Evolutionary conservation across 192 early-diverging fungal genomes (phyloP), one percentile per base, ranked within the genome.

Genomic region (Paraglomus occultum): DNA sequence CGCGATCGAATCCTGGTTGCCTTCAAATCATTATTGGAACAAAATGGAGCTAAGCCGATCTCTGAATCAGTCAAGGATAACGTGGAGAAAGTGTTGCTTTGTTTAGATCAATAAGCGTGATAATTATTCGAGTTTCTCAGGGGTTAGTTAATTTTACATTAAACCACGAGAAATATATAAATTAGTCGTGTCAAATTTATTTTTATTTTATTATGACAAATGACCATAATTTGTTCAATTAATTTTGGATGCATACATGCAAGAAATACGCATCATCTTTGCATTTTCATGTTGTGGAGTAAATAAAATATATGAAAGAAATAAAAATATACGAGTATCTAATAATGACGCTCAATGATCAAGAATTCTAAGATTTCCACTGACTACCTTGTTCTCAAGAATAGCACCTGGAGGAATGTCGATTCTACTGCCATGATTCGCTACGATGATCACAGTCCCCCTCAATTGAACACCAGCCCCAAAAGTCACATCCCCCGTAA

Each of bases 401-500:
- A 97, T 90, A 22, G 94, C 83, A 48, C 94, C 92, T 6, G 92
- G 90, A 17, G 97, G 95, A 69, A 99, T 96, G 77, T 98, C 95
- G 71, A 98, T 99, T 62, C 94, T 88, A n/a, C 81, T 83, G n/a
- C 97, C 97, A 64, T 94, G 88, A 84, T 97, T 99, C 42, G 97
- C 95, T 17, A 99, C 97, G 78, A 99, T 97, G 58, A 99, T 99
- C 45, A 99, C 97, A 6, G 97, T 98, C 54, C 97, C 92, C 72
- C 87, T 84, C 14, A 99, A 82, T 8, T 91, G 84, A 43, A 98
- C 95, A 70, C 93, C 89, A 39, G 90, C 82, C 45, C 97, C 96
- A 77, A 99, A 99, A n/a, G 89, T 90, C 17, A 99, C 97, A 79
- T 98, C 96, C 23, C 97, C 97, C 6, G 96, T 97, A 6, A 99